Conservation (phyloP, 1,139 yeast genomes). For the Yamadazyma blattariae region DNA sequence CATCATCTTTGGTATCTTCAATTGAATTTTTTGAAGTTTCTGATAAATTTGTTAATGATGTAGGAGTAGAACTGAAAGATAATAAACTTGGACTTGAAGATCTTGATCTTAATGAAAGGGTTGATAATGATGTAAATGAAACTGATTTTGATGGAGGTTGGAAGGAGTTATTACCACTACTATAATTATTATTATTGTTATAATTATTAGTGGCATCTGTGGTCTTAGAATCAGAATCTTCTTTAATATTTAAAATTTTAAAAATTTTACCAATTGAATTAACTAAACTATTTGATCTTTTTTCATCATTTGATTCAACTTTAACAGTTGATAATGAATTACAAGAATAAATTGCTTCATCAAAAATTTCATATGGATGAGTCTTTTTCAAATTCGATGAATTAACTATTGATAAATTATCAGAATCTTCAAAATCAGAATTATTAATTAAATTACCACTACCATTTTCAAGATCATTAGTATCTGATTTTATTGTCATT, state of each 20-base stretch:
- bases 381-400: constrained; percentile 37
- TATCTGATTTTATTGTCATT: constrained; percentile 24
- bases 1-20: constrained; percentile 1
- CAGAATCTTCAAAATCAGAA: constrained; percentile 4
- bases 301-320: constrained; percentile 11
- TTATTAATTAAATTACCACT: constrained; percentile 5
- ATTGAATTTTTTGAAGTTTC: constrained; percentile 10
- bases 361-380: constrained; percentile 72
- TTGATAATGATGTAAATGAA: constrained; percentile 41
- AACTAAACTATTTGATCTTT: constrained; percentile 28
- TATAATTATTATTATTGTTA: constrained; percentile 6
- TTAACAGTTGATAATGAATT: constrained; percentile 27
- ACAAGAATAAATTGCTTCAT: constrained; percentile 69
- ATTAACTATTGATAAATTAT: constrained; percentile 11
- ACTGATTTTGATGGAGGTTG: constrained; percentile 22
- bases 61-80: constrained; percentile 42
- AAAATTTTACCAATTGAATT: constrained; percentile 39
- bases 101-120: constrained; percentile 29
- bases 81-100: constrained; percentile 44
- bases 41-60: constrained; percentile 39
- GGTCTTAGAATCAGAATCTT: background rate
- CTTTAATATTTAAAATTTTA: constrained; percentile 27
- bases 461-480: too few species aligned
- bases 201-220: constrained; percentile 2
- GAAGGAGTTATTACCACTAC: background rate